phyloP scores from a whole-genome alignment of 306 rosid species.

The Vigna radiata region DNA sequence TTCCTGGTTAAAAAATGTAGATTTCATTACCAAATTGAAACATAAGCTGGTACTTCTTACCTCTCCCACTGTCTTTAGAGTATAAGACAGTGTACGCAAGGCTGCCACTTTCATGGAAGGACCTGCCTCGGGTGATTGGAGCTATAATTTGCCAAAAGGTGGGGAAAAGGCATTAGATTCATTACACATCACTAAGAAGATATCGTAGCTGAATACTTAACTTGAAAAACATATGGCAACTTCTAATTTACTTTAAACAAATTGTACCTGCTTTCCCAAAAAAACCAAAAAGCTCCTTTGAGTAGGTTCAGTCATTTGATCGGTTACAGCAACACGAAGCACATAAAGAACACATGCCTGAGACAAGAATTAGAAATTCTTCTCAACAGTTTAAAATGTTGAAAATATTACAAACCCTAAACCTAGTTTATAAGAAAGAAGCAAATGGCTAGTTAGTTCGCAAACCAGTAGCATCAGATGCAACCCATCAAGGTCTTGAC shows the following conservation, averaged over 20 bases:
- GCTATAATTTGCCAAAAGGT: constrained; percentile 57
- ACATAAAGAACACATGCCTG: constrained; percentile 98
- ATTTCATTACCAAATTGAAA: constrained; percentile 30
- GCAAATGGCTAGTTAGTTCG: background rate
- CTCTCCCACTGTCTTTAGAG: constrained; percentile 90
- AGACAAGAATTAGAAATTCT: constrained; percentile 45
- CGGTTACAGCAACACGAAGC: constrained; percentile 89
- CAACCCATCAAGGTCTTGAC: background rate
- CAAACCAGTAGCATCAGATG: background rate
- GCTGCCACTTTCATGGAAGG: constrained; percentile 88
- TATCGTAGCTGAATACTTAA: constrained; percentile 20
- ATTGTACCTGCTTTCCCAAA: constrained; percentile 75
- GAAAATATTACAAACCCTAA: constrained; percentile 4
- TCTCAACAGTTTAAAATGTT: constrained; percentile 42
- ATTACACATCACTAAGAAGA: constrained; percentile 4
- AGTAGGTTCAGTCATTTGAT: constrained; percentile 96
- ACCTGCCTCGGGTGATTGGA: constrained; percentile 77
- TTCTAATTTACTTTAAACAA: constrained; percentile 27
- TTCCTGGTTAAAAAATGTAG: constrained; percentile 11
- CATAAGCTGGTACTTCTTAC: constrained; percentile 49
- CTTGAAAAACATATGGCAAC: constrained; percentile 29
- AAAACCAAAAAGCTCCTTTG: constrained; percentile 86
- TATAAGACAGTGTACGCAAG: constrained; percentile 81
- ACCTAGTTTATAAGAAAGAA: constrained; percentile 11
- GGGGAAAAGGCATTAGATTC: constrained; percentile 27